A percentile compares a stretch with the other conserved stretches of the same genome.
phyloP scores from a whole-genome alignment of 345 rosid species.

The Dovyalis caffra region DNA sequence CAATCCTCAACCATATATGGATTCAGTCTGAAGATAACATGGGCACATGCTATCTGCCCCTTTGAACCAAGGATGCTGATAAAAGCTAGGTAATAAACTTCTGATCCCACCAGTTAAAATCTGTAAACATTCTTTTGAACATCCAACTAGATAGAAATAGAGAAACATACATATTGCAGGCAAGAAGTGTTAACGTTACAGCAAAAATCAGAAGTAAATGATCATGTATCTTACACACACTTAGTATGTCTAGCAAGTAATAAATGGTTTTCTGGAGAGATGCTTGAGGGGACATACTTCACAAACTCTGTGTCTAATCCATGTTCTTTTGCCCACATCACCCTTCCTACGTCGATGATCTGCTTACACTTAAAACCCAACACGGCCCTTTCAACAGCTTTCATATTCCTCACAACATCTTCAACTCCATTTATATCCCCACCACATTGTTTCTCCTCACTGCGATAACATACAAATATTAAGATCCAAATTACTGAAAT shows the following conservation, averaged over 20 bases:
- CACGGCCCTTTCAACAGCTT: slow-evolving; percentile 63
- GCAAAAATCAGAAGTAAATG: background rate
- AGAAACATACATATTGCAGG: background rate
- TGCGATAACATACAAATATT: slow-evolving; percentile 19
- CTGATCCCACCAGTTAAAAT: background rate
- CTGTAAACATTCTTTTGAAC: background rate
- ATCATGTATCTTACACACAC: background rate
- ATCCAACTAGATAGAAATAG: background rate
- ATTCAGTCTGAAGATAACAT: background rate
- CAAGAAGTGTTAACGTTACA: background rate
- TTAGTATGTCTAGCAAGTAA: slow-evolving; percentile 42
- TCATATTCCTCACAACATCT: slow-evolving; percentile 59
- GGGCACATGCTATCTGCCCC: background rate
- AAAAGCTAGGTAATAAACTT: background rate
- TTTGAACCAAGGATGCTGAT: background rate
- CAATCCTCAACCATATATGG: background rate
- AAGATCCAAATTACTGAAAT: background rate
- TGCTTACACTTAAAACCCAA: slow-evolving; percentile 88
- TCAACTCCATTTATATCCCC: slow-evolving; percentile 45
- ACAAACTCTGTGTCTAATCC: slow-evolving; percentile 56
- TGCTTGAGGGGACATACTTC: slow-evolving; percentile 65
- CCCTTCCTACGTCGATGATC: slow-evolving; percentile 77
- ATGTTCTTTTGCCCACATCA: slow-evolving; percentile 61
- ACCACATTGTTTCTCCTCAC: slow-evolving; percentile 36
- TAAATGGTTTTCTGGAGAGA: slow-evolving; percentile 84